Evolutionary conservation across 148 eudicot species (phyloP), one percentile per base, ranked within the genome.

Genomic region (Camellia japonica): DNA sequence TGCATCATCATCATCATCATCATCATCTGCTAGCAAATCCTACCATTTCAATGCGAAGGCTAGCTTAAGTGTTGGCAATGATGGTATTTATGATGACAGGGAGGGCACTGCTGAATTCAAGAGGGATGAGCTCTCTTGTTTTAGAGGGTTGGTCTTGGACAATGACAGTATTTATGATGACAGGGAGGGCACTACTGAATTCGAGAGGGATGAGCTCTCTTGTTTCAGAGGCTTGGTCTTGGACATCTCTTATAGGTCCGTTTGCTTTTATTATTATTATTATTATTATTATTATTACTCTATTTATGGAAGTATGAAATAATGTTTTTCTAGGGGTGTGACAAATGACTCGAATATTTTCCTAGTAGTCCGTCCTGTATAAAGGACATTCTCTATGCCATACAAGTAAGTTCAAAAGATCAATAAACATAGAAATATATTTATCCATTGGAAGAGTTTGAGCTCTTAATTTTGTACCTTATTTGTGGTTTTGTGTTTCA

Each of bases 171-270:
- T 30, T 30, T 30, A 30, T 30, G 30, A 30, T 30, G 30, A 30
- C 30, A 30, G 30, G 1, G 30, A 30, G 30, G 30, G 30, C 30
- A 30, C 30, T 30, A 0, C 30, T 19, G 92, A 87, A 6, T 76
- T 77, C 51, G 87, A 84, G 60, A 83, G 80, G 30, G 95, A 91
- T 76, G 94, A 90, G 78, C 90, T 94, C 67, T 85, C 98, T 85
- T 89, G 91, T 81, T 94, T 94, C 82, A 85, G 98, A 82, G 98
- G 97, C 60, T 80, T 94, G 78, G 97, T 94, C n/a, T 82, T 94
- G 87, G 98, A 94, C 70, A 86, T 94, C 44, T 80, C 98, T 47
- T 94, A 94, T 81, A 84, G 98, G 98, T 92, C 7, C 11, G 75
- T 78, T 47, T 58, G 16, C 63, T 20, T 59, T 66, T 5, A n/a